Conservation (phyloP, 352 stramenopile species). For the Globisporangium nunn region DNA sequence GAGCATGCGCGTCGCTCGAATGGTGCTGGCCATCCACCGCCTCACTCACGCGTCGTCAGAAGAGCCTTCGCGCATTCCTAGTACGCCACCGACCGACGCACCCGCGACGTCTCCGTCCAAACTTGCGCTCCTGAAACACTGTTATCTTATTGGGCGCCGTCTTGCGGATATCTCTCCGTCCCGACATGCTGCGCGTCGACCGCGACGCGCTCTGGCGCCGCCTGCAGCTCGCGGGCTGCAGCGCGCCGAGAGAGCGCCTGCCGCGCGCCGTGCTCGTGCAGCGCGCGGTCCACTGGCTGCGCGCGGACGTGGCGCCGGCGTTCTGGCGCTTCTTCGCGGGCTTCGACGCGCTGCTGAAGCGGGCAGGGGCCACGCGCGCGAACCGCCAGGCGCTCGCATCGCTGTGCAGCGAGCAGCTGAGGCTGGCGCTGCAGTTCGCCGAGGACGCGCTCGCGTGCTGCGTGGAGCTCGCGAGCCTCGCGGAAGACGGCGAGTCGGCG, state of each 20-base stretch:
- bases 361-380: slow-evolving; percentile 7
- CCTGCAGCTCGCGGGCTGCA: slow-evolving; percentile 25
- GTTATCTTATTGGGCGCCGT: too few relatives aligned
- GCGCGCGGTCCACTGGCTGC: slow-evolving; percentile 56
- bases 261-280: slow-evolving; percentile 57
- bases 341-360: slow-evolving; percentile 14
- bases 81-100: too few relatives aligned
- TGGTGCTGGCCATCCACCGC: too few relatives aligned
- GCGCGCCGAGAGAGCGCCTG: slow-evolving; percentile 25
- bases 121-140: too few relatives aligned
- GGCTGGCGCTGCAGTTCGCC: slow-evolving; percentile 61
- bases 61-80: not conserved
- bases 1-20: slow-evolving; percentile 16
- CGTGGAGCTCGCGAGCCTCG: slow-evolving; percentile 53
- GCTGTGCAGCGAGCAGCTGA: slow-evolving; percentile 58
- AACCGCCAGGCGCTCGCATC: slow-evolving; percentile 27
- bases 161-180: too few relatives aligned
- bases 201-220: slow-evolving; percentile 47
- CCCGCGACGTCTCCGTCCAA: too few relatives aligned
- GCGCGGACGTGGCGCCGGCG: slow-evolving; percentile 43
- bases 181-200: slow-evolving; percentile 36
- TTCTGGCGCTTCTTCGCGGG: slow-evolving; percentile 62
- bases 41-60: not conserved
- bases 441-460: slow-evolving; percentile 66
- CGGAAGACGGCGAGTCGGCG: slow-evolving; percentile 18